These are phyloP conservation scores for Eutrema heterophyllum DNA, from an alignment of 345 rosid genomes.

Conservation along the genomic window DNA sequence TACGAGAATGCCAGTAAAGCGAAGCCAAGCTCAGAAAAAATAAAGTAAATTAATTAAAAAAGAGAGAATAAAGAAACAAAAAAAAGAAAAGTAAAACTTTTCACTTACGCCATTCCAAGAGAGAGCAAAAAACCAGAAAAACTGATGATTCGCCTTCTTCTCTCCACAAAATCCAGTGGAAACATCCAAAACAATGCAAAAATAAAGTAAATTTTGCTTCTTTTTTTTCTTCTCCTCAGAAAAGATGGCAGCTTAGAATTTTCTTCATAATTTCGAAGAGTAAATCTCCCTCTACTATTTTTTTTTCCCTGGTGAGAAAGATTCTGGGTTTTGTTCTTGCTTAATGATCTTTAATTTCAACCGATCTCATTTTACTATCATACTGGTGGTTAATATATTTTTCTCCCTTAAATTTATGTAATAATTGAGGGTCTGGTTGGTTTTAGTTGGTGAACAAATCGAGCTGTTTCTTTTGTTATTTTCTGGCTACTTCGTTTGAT, in stretches of 20 bases:
- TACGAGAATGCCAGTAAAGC: conserved; percentile 33
- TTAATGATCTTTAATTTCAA: neutral
- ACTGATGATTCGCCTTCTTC: conserved; percentile 21
- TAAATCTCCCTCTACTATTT: conserved; percentile 8
- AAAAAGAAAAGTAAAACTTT: conserved; percentile 20
- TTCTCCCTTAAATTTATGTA: neutral
- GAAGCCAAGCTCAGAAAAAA: neutral
- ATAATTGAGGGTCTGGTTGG: conserved; percentile 30
- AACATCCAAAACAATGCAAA: conserved; percentile 14
- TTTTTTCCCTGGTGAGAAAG: conserved; percentile 23
- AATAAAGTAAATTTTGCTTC: neutral
- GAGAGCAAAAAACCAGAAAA: conserved; percentile 22
- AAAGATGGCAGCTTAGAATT: conserved; percentile 30
- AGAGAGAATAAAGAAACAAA: conserved; percentile 7
- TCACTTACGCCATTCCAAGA: conserved; percentile 33
- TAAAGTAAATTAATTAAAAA: neutral
- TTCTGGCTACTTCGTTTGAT: neutral
- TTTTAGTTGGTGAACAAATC: conserved; percentile 26
- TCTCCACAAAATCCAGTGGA: conserved; percentile 23
- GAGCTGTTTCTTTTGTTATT: conserved; percentile 18
- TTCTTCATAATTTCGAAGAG: neutral
- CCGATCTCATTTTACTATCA: neutral
- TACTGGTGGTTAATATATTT: neutral
- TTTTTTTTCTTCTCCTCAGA: neutral
- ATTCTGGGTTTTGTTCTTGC: conserved; percentile 10